phyloP scores from a whole-genome alignment of 1,284 basidiomycete genomes.

The Puccinia triticina region DNA sequence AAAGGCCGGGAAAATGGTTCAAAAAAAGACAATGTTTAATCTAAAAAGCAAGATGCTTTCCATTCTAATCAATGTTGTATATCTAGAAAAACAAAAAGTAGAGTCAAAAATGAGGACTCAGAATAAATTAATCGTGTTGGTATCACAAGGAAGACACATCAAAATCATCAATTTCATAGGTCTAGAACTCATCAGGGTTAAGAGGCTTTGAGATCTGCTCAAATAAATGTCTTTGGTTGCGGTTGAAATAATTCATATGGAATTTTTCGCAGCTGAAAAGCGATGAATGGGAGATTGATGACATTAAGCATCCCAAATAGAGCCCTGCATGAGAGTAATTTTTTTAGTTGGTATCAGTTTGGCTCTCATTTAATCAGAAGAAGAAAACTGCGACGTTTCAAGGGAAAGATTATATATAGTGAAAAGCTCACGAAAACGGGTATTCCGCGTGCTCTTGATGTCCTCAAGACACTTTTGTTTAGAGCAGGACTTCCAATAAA shows the following conservation, averaged over 20 bases:
- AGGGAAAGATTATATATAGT: neutral
- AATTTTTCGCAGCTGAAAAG: neutral
- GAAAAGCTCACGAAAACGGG: conserved; percentile 45
- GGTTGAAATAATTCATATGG: neutral
- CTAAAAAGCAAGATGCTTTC: no score
- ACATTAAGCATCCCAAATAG: conserved; percentile 51
- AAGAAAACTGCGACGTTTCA: neutral
- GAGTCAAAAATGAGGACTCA: no score
- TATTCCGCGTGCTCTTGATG: conserved; percentile 48
- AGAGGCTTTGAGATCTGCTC: conserved; percentile 6
- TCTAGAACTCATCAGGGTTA: no score
- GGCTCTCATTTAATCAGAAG: neutral
- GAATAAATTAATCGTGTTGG: neutral
- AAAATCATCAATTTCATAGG: no score
- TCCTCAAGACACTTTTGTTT: conserved; percentile 42
- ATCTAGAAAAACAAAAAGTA: no score
- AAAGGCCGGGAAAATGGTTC: no score
- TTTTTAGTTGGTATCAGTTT: neutral
- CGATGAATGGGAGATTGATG: neutral
- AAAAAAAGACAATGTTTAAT: no score
- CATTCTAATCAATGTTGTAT: no score
- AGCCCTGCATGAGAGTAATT: conserved; percentile 29
- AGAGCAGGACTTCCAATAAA: conserved; percentile 51
- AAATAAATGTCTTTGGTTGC: neutral
- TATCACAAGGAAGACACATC: neutral